Evolutionary conservation across 2,329 filamentous ascomycete species (phyloP).

Genomic region (Podosphaera xanthii): DNA sequence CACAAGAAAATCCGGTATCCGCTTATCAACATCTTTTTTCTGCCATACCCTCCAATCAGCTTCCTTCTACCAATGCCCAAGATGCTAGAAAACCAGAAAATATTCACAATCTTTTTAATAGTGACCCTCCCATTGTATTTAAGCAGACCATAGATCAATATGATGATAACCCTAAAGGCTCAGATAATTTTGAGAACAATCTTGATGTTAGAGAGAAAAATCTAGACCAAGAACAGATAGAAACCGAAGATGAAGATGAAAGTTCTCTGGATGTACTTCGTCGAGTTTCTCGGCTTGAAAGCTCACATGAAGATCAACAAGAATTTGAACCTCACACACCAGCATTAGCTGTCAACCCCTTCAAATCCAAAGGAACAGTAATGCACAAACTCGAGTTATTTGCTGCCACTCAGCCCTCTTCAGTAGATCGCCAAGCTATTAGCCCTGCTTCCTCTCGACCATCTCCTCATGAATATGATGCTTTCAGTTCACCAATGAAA

Average conservation of each 20-base stretch:
- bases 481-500: conserved; percentile 8
- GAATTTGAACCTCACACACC: conserved; percentile 13
- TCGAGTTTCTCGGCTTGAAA: background rate
- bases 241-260: conserved; percentile 1
- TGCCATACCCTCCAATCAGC: background rate
- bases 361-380: conserved; percentile 12
- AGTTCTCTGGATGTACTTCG: background rate
- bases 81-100: background rate
- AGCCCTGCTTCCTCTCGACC: conserved; percentile 14
- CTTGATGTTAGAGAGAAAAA: background rate
- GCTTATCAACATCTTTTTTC: conserved; percentile 8
- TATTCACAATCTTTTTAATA: background rate
- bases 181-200: background rate
- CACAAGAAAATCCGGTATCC: conserved; percentile 13
- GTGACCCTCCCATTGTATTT: background rate
- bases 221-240: background rate
- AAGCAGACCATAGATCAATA: conserved; percentile 1
- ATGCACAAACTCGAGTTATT: conserved; percentile 13
- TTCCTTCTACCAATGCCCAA: background rate
- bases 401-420: conserved; percentile 14
- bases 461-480: conserved; percentile 12
- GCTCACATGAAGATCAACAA: background rate
- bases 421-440: conserved; percentile 7
- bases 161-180: background rate
- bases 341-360: conserved; percentile 13